Evolutionary conservation across 441 rosid genomes (phyloP).

Genomic region (Populus tomentosa): DNA sequence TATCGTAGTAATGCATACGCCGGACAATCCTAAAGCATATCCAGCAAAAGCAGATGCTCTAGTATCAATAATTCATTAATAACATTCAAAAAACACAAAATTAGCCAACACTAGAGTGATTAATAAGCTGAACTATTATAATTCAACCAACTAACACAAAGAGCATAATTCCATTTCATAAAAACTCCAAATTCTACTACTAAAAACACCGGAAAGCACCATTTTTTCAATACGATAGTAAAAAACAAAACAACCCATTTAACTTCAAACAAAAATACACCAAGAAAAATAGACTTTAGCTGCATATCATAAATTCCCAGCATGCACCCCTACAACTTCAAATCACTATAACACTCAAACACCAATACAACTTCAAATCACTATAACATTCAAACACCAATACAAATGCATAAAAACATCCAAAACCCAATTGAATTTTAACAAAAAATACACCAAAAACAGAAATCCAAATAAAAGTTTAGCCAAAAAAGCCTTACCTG

Average conservation of each 20-base stretch:
- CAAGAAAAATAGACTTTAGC: background rate
- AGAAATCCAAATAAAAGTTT: background rate
- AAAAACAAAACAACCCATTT: background rate
- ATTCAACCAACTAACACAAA: background rate
- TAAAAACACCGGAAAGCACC: background rate
- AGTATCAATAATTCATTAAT: background rate
- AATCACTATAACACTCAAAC: background rate
- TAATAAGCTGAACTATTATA: background rate
- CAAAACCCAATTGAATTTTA: background rate
- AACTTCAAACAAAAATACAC: background rate
- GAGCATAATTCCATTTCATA: background rate
- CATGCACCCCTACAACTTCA: background rate
- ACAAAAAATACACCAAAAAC: background rate
- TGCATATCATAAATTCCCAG: background rate
- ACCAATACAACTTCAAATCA: no score
- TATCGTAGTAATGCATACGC: background rate
- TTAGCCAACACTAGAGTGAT: background rate
- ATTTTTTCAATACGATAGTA: background rate
- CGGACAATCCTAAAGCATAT: background rate
- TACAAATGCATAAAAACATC: background rate
- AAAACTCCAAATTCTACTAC: background rate
- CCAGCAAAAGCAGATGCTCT: background rate
- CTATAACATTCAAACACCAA: background rate
- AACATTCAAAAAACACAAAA: background rate
- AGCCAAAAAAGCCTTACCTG: constrained; percentile 43